Evolutionary conservation across 2,329 filamentous ascomycete genomes (phyloP), one percentile per base, ranked within the genome.

Genomic region (Fusarium longipes): DNA sequence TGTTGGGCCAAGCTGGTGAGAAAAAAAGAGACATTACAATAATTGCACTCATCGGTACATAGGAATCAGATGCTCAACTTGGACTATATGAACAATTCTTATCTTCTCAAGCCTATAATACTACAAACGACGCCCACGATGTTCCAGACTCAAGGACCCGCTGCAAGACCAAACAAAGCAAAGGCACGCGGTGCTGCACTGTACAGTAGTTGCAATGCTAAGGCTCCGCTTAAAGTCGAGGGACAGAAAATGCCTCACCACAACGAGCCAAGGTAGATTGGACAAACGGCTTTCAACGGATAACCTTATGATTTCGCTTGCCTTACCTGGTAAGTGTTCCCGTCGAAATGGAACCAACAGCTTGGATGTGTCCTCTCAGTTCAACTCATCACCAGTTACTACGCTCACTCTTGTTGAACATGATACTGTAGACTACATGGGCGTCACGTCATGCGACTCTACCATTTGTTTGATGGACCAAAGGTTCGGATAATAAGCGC

Each of bases 191-290:
- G 42, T 38, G 45, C 32, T 57, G 49, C 15, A 20, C 39, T 35
- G 44, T 44, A 33, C 32, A 44, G 63, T 68, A 51, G 64, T 68
- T 56, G 55, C 59, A 54, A 64, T 56, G 63, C 63, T 45, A 47
- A 43, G 56, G 42, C 55, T 63, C 59, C 60, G 59, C 60, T 58
- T 52, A 33, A 35, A 58, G 29, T 66, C 51, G 56, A 62, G 49
- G 44, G 65, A 63, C 65, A 68, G 57, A 68, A 68, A 68, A 68
- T 68, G 65, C 65, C 65, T 68, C 65, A 68, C 56, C 57, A 68
- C 47, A 40, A 69, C 40, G 61, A 48, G 27, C 32, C 24, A 52
- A 38, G 15, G 24, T 35, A 32, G 24, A 36, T 40, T 43, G 38
- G 24, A 51, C 45, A 50, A 64, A 54, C 65, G 61, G 65, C 56